Conservation (phyloP, 805 yeast species). For the Candida parachauliodes region DNA sequence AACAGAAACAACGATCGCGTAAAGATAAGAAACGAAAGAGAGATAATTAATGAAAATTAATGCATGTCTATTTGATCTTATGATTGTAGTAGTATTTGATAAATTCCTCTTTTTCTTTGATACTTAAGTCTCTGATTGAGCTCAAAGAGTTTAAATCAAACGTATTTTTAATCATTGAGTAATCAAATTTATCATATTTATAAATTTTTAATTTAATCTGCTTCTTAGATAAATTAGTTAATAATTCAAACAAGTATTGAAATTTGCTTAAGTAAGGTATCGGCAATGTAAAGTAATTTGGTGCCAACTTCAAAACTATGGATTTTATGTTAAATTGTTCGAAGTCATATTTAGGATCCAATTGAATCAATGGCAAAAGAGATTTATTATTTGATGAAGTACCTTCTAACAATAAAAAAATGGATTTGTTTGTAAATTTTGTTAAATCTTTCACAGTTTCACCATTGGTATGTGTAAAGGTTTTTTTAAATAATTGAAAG, state of each 20-base stretch:
- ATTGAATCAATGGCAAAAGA: conserved; percentile 51
- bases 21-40: conserved; percentile 1
- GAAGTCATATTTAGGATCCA: conserved; percentile 16
- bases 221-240: conserved; percentile 20
- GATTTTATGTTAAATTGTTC: conserved; percentile 27
- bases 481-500: conserved; percentile 24
- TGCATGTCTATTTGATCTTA: conserved; percentile 6
- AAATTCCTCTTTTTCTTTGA: conserved; percentile 29
- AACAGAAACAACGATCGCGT: background rate
- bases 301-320: conserved; percentile 35
- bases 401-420: conserved; percentile 71
- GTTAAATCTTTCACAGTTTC: conserved; percentile 17
- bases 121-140: conserved; percentile 25
- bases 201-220: conserved; percentile 27
- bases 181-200: conserved; percentile 13
- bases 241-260: conserved; percentile 20
- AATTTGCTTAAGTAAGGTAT: conserved; percentile 24
- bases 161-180: conserved; percentile 18
- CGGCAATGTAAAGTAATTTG: conserved; percentile 34
- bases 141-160: conserved; percentile 33
- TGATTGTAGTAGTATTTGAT: conserved; percentile 18
- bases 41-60: background rate
- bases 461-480: conserved; percentile 15
- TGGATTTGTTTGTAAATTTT: conserved; percentile 33
- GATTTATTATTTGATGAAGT: conserved; percentile 83